Evolutionary conservation across 495 filamentous ascomycete species (phyloP), one percentile per base, ranked within the genome.

Genomic region (Bryoglossum gracile): DNA sequence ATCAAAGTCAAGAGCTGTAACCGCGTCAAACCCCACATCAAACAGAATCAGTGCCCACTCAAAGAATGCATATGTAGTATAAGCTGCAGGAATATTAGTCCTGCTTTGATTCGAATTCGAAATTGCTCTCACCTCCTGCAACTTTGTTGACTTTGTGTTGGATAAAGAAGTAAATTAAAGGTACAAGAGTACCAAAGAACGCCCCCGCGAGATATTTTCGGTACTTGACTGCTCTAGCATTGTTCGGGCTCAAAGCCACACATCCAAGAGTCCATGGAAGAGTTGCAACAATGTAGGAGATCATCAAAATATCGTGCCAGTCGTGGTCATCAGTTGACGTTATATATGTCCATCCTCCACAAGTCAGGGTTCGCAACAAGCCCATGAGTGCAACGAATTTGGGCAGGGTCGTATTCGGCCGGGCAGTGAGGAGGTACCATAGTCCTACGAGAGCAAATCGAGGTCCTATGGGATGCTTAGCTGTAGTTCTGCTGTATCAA

Each of bases 291-390:
- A 99, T 68, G 64, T 99, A 99, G 22, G 88, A 94, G 57, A 99
- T 94, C 94, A 99, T 99, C 67, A 97, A 91, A 45, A 96, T 92
- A 65, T 99, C 94, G 62, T 99, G 94, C 89, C 89, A 96, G 64
- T 91, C 80, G 65, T 99, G 94, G 63, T 97, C 89, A 65, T 99
- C 94, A 8, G 94, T 97, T 32, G 90, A 96, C 17, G 94, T 99
- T 42, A 99, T 83, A 64, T 97, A 99, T 28, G 94, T 96, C 94
- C 94, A 99, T 30, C 94, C 94, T 43, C 91, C 94, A 60, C 94
- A 99, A 2, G 89, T 94, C 49, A 99, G 65, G 3, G 91, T 95
- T 53, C 94, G 79, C 59, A 95, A 86, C 37, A 96, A 30, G 41
- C 94, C 94, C 19, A 83, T 78, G 16, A 80, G 76, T 13, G 85